These are phyloP conservation scores for Starmerella floricola DNA, from an alignment of 805 yeast genomes.

Conservation along the genomic window DNA sequence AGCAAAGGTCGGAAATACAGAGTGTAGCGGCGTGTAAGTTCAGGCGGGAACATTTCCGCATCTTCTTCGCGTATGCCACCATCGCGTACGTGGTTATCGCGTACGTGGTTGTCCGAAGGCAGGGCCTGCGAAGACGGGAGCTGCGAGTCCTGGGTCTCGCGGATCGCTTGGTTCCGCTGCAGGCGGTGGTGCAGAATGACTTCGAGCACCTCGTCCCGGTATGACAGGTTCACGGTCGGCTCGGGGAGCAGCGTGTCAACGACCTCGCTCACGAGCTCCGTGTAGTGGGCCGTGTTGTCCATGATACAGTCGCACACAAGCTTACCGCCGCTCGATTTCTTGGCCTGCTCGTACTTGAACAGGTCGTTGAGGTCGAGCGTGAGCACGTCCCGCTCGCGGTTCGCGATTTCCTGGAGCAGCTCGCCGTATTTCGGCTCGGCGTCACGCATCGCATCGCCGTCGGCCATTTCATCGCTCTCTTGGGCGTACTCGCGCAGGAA, in stretches of 20 bases:
- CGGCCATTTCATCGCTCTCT: slow-evolving; percentile 24
- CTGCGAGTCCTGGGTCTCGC: slow-evolving; percentile 45
- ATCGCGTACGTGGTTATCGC: no score
- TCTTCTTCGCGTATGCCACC: slow-evolving; percentile 2
- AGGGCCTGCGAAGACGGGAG: slow-evolving; percentile 6
- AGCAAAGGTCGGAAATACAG: slow-evolving; percentile 77
- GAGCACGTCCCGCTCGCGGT: slow-evolving; percentile 61
- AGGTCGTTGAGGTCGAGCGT: slow-evolving; percentile 77
- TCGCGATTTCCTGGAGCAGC: slow-evolving; percentile 65
- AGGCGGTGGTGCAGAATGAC: slow-evolving; percentile 84
- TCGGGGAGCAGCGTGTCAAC: slow-evolving; percentile 76
- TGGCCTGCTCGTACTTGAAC: slow-evolving; percentile 47
- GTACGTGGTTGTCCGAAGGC: slow-evolving; percentile 6
- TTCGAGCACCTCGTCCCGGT: slow-evolving; percentile 82
- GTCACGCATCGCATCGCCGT: slow-evolving; percentile 22
- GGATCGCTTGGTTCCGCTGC: slow-evolving; percentile 63
- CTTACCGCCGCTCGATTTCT: slow-evolving; percentile 27
- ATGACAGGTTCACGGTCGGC: slow-evolving; percentile 68
- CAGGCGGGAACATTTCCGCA: slow-evolving; percentile 56
- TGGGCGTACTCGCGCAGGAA: slow-evolving; percentile 53
- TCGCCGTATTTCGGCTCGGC: slow-evolving; percentile 49
- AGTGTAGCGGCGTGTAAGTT: slow-evolving; percentile 73
- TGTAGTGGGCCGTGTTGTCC: slow-evolving; percentile 65
- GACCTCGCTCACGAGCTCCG: slow-evolving; percentile 61
- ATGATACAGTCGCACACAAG: slow-evolving; percentile 46